Base-by-base conservation (phyloP, 768 basidiomycete genomes). In the Lentinula sp. region DNA sequence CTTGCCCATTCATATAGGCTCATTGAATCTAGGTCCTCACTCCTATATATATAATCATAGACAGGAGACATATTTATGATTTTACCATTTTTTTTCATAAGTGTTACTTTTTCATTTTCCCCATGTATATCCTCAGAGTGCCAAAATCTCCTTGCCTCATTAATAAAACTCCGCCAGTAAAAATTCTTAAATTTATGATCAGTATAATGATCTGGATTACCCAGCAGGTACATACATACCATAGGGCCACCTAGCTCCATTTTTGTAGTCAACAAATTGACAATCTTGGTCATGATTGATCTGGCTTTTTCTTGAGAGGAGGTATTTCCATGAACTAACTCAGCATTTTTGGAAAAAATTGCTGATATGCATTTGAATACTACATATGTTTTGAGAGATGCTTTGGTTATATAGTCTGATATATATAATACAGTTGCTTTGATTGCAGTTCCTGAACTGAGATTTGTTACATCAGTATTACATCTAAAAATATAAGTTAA, bases 141-240 rank as follows among this genome's bases (percentile, higher is more conserved):
- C 33, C 51, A 33, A 37, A 13, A 6, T 53, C 28, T 18, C 13
- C 39, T 39, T 61, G 54, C n/a, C n/a, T n/a, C n/a, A 12, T 46
- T 20, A 8, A 64, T 45, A 60, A 58, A 68, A n/a, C 33, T 18
- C 43, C 59, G 23, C 68, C 68, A 69, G 45, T 41, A 63, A 32
- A 67, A 61, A 23, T 39, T 8, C 33, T 60, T 56, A 53, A 69
- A 69, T 20, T 10, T 53, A 46, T 62, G 59, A 55, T 46, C 66
- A 8, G 64, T 68, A 56, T 69, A 69, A 48, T 68, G 67, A 50
- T 69, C 68, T 8, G 55, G 55, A 39, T 39, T 37, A n/a, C 36
- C 36, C 5, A 56, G 36, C 18, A 56, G 23, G 46, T 67, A 63
- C 7, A 57, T 6, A 32, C 53, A 61, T 0, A 55, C 61, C 54